phyloP scores from a whole-genome alignment of 2,329 filamentous ascomycete species.

The Penicillium sp. region DNA sequence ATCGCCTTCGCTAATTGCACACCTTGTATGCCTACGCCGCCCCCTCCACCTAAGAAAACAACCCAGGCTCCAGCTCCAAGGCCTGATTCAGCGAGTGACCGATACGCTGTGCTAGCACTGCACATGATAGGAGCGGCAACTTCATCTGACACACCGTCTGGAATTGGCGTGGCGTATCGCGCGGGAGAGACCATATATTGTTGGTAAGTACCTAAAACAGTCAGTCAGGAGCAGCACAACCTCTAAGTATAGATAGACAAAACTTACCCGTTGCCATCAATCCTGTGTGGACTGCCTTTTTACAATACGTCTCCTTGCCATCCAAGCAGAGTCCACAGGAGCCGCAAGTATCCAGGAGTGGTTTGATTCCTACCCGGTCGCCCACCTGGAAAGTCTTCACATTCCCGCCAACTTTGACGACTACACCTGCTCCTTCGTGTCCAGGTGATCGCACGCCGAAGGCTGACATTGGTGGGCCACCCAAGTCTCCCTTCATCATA shows the following conservation, averaged over 20 bases:
- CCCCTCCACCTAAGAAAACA: conserved; percentile 43
- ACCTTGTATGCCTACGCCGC: conserved; percentile 59
- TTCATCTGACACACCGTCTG: conserved; percentile 55
- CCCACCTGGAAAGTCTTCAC: conserved; percentile 56
- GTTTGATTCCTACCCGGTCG: conserved; percentile 55
- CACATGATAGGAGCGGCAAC: conserved; percentile 64
- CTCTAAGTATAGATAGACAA: neutral
- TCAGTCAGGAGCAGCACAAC: no score
- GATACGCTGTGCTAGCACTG: conserved; percentile 58
- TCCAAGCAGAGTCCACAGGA: conserved; percentile 53
- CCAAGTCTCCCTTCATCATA: conserved; percentile 58
- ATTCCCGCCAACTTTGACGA: conserved; percentile 56
- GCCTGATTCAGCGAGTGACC: conserved; percentile 53
- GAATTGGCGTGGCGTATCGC: conserved; percentile 55
- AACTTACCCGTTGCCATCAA: conserved; percentile 43
- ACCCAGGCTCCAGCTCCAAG: conserved; percentile 56
- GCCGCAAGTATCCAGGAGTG: conserved; percentile 53
- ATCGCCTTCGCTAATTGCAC: conserved; percentile 57
- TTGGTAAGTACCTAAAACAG: conserved; percentile 52
- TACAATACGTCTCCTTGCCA: conserved; percentile 54
- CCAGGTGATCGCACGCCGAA: conserved; percentile 50
- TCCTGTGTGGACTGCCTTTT: conserved; percentile 32
- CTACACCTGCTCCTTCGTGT: conserved; percentile 59
- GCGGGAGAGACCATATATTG: conserved; percentile 60
- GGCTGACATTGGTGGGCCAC: conserved; percentile 45